phyloP scores from a whole-genome alignment of 1,139 yeast genomes.

The Yamadazyma diddensiae region DNA sequence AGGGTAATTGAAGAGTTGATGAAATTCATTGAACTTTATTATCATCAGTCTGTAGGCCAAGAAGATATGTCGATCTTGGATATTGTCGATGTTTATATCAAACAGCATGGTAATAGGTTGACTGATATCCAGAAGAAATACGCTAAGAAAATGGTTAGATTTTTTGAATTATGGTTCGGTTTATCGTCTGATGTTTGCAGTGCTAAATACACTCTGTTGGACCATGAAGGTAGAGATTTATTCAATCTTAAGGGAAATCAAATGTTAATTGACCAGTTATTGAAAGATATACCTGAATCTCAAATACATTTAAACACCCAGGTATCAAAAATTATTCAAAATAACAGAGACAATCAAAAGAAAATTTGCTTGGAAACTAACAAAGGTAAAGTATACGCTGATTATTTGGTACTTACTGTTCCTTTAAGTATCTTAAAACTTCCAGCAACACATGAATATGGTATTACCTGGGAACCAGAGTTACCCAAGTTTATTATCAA shows the following conservation, averaged over 20 bases:
- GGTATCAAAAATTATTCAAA: conserved; percentile 42
- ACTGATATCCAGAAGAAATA: conserved; percentile 49
- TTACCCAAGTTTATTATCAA: conserved; percentile 47
- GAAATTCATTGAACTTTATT: conserved; percentile 55
- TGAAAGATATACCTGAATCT: conserved; percentile 33
- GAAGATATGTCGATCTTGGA: conserved; percentile 52
- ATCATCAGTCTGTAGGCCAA: conserved; percentile 41
- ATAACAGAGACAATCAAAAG: conserved; percentile 12
- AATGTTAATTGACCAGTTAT: conserved; percentile 45
- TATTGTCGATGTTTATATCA: conserved; percentile 45
- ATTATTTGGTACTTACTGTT: conserved; percentile 65
- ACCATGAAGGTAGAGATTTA: conserved; percentile 74
- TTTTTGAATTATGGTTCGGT: conserved; percentile 78
- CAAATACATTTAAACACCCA: conserved; percentile 42
- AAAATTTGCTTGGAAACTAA: conserved; percentile 20
- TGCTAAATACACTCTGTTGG: conserved; percentile 62
- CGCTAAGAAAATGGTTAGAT: conserved; percentile 52
- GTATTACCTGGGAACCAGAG: conserved; percentile 58
- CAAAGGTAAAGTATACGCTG: conserved; percentile 28
- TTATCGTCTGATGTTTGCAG: conserved; percentile 63
- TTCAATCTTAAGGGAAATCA: conserved; percentile 61
- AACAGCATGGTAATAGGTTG: conserved; percentile 43
- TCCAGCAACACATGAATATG: conserved; percentile 34
- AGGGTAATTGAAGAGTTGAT: conserved; percentile 56
- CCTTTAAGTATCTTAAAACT: conserved; percentile 67